phyloP scores from a whole-genome alignment of 2,329 filamentous ascomycete genomes.

The Exserohilum turcica region DNA sequence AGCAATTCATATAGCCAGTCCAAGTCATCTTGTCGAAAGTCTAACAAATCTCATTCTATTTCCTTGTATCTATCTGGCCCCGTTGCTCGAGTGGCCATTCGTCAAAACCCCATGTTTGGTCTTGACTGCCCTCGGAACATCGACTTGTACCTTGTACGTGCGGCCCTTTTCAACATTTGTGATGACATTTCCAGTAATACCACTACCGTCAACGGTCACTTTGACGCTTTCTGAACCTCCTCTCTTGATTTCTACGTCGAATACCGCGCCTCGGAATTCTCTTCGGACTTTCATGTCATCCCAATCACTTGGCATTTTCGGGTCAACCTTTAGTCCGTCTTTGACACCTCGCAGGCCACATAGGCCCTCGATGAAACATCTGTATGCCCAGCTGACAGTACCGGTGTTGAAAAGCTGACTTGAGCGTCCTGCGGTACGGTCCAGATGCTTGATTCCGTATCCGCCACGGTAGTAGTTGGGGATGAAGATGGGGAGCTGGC shows the following conservation, averaged over 20 bases:
- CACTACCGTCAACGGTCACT: slow-evolving; percentile 48
- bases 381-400: slow-evolving; percentile 62
- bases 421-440: slow-evolving; percentile 58
- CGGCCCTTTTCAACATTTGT: slow-evolving; percentile 51
- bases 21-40: neutral
- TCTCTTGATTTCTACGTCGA: slow-evolving; percentile 54
- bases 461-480: slow-evolving; percentile 62
- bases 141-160: slow-evolving; percentile 54
- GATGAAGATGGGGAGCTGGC: slow-evolving; percentile 63
- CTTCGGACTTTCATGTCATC: slow-evolving; percentile 55
- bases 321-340: slow-evolving; percentile 54
- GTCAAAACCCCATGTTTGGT: neutral
- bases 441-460: slow-evolving; percentile 23
- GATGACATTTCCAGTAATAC: slow-evolving; percentile 51
- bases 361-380: slow-evolving; percentile 61
- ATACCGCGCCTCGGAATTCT: slow-evolving; percentile 58
- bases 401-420: slow-evolving; percentile 65
- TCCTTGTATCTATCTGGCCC: neutral
- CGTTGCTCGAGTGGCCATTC: slow-evolving; percentile 1
- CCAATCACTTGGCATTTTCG: slow-evolving; percentile 60
- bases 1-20: neutral
- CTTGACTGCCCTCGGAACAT: slow-evolving; percentile 31
- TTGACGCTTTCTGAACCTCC: slow-evolving; percentile 49
- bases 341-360: slow-evolving; percentile 59
- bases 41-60: neutral